A percentile compares a stretch with the other conserved stretches of the same genome.
Conservation (phyloP, 2,329 filamentous ascomycete species). For the Penicillium sp. region DNA sequence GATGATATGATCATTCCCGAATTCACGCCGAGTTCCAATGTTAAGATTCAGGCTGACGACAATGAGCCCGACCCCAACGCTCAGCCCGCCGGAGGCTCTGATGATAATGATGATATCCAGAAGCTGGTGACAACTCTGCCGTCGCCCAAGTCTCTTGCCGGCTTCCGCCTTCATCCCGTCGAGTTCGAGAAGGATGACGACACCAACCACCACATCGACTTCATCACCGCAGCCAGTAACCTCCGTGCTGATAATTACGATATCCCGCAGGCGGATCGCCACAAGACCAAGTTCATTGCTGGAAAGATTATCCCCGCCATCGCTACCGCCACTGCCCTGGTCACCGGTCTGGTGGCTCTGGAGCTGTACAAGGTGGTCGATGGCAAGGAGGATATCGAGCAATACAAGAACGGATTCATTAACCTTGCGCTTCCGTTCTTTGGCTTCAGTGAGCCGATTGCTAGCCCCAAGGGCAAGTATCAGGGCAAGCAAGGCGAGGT, state of each 20-base stretch:
- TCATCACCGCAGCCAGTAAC: constrained; percentile 96
- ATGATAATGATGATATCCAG: constrained; percentile 74
- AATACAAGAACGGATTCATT: constrained; percentile 99
- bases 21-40: constrained; percentile 81
- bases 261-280: constrained; percentile 84
- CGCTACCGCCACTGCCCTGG: constrained; percentile 91
- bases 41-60: constrained; percentile 96
- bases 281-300: constrained; percentile 99
- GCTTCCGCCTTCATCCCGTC: constrained; percentile 85
- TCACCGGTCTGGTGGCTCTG: constrained; percentile 87
- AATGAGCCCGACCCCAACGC: constrained; percentile 92
- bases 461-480: constrained; percentile 90
- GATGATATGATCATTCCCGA: constrained; percentile 95
- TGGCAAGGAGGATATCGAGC: constrained; percentile 92
- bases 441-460: constrained; percentile 95
- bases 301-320: constrained; percentile 99
- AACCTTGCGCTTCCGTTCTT: constrained; percentile 97
- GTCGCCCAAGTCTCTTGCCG: constrained; percentile 73
- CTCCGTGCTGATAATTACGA: constrained; percentile 97
- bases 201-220: constrained; percentile 96
- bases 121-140: constrained; percentile 72
- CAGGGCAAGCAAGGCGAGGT: constrained; percentile 72
- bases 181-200: constrained; percentile 99
- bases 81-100: constrained; percentile 52
- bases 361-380: constrained; percentile 97